Percentiles rank a stretch among this genome's conserved stretches.
Conservation (phyloP, 129 eudicot genomes). For the Centrapalus pauciflorus region DNA sequence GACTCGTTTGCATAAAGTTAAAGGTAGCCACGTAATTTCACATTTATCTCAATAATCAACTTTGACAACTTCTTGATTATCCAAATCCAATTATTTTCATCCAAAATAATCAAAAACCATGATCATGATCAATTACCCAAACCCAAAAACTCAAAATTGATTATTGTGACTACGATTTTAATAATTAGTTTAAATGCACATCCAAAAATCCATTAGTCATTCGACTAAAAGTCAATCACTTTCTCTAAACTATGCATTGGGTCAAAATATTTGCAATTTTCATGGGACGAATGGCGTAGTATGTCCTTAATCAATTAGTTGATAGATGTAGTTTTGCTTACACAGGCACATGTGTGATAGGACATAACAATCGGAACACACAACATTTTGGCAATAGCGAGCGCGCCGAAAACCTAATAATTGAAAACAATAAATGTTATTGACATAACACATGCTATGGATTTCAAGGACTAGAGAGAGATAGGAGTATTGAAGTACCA, state of each 20-base stretch:
- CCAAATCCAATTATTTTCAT: too few species aligned
- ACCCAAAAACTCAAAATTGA: too few species aligned
- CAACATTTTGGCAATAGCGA: slow-evolving; percentile 80
- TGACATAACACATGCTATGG: background rate
- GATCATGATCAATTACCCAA: too few species aligned
- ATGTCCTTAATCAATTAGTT: background rate
- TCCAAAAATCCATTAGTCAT: background rate
- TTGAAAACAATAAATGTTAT: slow-evolving; percentile 9
- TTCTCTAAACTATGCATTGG: background rate
- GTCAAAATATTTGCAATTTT: background rate
- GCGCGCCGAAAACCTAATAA: slow-evolving; percentile 91
- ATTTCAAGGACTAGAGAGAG: background rate
- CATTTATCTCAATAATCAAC: background rate
- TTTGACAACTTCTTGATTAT: background rate
- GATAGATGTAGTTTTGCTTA: slow-evolving; percentile 38
- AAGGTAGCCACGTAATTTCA: background rate
- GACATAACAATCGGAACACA: slow-evolving; percentile 96
- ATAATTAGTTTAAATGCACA: background rate
- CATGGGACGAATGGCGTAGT: background rate
- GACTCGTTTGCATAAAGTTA: background rate
- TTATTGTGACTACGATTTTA: background rate
- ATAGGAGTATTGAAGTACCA: slow-evolving; percentile 46
- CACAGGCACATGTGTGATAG: slow-evolving; percentile 99
- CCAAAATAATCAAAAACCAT: too few species aligned
- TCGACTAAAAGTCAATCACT: background rate